Conservation (phyloP, 2,329 filamentous ascomycete species). For the Beauveria pseudobassiana region DNA sequence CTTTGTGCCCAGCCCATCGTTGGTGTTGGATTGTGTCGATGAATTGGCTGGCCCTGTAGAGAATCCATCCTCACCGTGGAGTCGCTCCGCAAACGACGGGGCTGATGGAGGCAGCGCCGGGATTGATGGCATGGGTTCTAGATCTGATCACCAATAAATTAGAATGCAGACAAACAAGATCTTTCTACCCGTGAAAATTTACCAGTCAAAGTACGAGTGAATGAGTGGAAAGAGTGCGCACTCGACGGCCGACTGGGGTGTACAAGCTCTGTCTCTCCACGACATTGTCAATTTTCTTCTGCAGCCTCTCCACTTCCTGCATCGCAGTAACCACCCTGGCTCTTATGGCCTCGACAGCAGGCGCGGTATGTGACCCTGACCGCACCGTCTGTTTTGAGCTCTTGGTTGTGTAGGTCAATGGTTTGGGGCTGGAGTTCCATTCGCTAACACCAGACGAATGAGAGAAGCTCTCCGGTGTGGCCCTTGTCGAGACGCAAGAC, state of each 20-base stretch:
- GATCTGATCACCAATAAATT: conserved; percentile 9
- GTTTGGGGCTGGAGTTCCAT: background rate
- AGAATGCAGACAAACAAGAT: background rate
- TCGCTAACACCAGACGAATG: background rate
- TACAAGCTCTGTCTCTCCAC: conserved; percentile 55
- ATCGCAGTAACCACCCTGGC: conserved; percentile 50
- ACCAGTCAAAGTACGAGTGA: conserved; percentile 25
- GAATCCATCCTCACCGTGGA: conserved; percentile 39
- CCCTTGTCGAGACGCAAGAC: conserved; percentile 47
- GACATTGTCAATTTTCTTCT: conserved; percentile 52
- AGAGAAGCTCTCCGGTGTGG: conserved; percentile 16
- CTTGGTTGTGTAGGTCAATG: conserved; percentile 15
- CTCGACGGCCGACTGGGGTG: conserved; percentile 45
- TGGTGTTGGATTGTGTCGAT: conserved; percentile 19
- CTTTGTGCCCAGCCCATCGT: conserved; percentile 13
- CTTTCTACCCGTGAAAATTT: conserved; percentile 13
- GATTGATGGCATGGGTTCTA: conserved; percentile 47
- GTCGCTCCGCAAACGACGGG: conserved; percentile 50
- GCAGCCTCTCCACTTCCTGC: conserved; percentile 49
- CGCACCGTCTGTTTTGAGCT: conserved; percentile 30
- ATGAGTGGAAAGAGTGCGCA: conserved; percentile 38
- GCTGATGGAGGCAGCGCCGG: conserved; percentile 49
- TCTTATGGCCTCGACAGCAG: conserved; percentile 43
- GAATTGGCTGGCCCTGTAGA: conserved; percentile 21
- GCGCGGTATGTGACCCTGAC: conserved; percentile 36